Evolutionary conservation across 345 rosid genomes (phyloP).

Genomic region (Salix brachista): DNA sequence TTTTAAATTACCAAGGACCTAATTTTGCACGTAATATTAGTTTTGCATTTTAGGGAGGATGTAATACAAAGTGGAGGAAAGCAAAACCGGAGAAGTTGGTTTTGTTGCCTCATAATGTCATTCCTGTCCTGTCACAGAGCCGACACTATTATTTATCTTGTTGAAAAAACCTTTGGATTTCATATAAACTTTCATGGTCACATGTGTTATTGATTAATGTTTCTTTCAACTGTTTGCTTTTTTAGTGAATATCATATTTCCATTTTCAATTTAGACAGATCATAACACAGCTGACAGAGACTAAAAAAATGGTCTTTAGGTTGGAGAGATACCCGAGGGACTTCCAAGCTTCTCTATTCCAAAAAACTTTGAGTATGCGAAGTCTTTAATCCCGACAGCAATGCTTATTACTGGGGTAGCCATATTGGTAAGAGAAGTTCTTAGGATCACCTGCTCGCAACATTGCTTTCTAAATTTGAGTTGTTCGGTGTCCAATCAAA

Average conservation of each 20-base stretch:
- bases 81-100: background rate
- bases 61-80: background rate
- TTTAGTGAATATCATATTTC: background rate
- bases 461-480: constrained; percentile 6
- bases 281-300: background rate
- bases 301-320: constrained; percentile 40
- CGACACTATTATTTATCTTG: background rate
- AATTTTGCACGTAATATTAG: background rate
- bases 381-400: constrained; percentile 83
- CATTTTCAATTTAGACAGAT: background rate
- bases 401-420: constrained; percentile 96
- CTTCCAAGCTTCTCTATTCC: constrained; percentile 90
- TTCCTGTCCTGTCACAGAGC: background rate
- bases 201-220: background rate
- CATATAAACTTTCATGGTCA: background rate
- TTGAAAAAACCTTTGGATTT: background rate
- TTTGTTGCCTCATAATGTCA: background rate
- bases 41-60: background rate
- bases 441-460: constrained; percentile 10
- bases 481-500: background rate
- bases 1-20: background rate
- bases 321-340: constrained; percentile 96
- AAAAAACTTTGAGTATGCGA: constrained; percentile 54
- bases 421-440: constrained; percentile 69
- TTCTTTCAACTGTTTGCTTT: background rate